Evolutionary conservation across 306 rosid species (phyloP).

Genomic region (Hippophae gyantsensis): DNA sequence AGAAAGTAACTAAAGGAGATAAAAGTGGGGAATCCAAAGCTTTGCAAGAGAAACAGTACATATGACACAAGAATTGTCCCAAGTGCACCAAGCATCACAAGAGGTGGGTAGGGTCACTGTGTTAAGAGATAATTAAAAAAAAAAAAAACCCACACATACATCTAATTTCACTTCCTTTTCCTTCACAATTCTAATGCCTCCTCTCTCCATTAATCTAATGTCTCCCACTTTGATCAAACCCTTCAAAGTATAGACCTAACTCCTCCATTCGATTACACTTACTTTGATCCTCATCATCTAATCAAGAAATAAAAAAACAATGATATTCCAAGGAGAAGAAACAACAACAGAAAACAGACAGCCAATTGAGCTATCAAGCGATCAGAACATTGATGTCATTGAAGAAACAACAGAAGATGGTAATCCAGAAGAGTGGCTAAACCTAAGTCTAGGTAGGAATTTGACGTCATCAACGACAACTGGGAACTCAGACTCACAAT

Average conservation of each 20-base stretch:
- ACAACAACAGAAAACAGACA: conserved; percentile 24
- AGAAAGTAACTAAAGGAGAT: conserved; percentile 17
- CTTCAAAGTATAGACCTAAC: conserved; percentile 21
- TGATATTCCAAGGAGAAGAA: conserved; percentile 31
- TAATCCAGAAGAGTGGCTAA: conserved; percentile 60
- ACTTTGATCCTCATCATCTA: conserved; percentile 17
- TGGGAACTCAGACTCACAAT: conserved; percentile 34
- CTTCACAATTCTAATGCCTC: conserved; percentile 19
- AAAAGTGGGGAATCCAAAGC: conserved; percentile 86
- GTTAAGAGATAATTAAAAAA: conserved; percentile 25
- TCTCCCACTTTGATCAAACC: conserved; percentile 20
- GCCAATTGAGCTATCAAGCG: conserved; percentile 16
- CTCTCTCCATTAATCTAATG: conserved; percentile 15
- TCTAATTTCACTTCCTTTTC: conserved; percentile 32
- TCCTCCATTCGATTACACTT: conserved; percentile 14
- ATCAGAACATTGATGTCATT: conserved; percentile 9
- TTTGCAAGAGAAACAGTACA: conserved; percentile 38
- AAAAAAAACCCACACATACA: neutral
- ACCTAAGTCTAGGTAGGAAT: conserved; percentile 59
- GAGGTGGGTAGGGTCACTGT: conserved; percentile 37
- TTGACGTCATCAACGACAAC: conserved; percentile 23
- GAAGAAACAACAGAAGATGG: conserved; percentile 28
- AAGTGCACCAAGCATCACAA: conserved; percentile 50
- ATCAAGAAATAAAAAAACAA: conserved; percentile 5
- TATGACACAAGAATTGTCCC: conserved; percentile 69